phyloP scores from a whole-genome alignment of 1,284 basidiomycete genomes.

The Afroboletus lepidellus region DNA sequence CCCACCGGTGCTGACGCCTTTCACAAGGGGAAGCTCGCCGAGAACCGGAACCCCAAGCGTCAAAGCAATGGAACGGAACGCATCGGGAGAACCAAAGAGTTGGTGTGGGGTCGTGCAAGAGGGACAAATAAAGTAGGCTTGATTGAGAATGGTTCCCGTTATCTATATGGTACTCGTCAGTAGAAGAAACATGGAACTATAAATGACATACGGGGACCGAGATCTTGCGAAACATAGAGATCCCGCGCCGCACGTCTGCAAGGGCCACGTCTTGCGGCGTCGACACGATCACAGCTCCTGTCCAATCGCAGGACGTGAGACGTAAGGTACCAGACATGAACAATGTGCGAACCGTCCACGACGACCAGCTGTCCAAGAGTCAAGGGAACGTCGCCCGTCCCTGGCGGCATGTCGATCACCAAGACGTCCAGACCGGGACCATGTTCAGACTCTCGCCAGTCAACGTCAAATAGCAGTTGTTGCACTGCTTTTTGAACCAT shows the following conservation, averaged over 20 bases:
- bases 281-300: slow-evolving; percentile 85
- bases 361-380: slow-evolving; percentile 89
- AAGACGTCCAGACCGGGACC: slow-evolving; percentile 74
- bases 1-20: slow-evolving; percentile 72
- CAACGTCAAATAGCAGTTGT: slow-evolving; percentile 94
- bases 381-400: slow-evolving; percentile 94
- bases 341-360: slow-evolving; percentile 66
- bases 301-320: neutral
- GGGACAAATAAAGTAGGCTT: slow-evolving; percentile 86
- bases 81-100: slow-evolving; percentile 74
- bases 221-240: slow-evolving; percentile 91
- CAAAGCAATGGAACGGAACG: slow-evolving; percentile 65
- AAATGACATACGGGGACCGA: slow-evolving; percentile 70
- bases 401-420: slow-evolving; percentile 96
- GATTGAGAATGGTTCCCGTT: slow-evolving; percentile 86
- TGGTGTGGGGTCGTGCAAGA: slow-evolving; percentile 71
- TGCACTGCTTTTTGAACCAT: slow-evolving; percentile 99
- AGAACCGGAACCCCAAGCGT: slow-evolving; percentile 68
- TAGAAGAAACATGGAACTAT: neutral
- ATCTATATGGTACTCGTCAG: slow-evolving; percentile 53
- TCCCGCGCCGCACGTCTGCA: slow-evolving; percentile 89
- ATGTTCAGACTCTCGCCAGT: slow-evolving; percentile 64
- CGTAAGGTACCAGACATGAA: neutral
- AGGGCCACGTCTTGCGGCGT: slow-evolving; percentile 96
- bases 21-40: slow-evolving; percentile 84